phyloP scores from a whole-genome alignment of 371 early-diverging fungal species.

The Chytridium lagenaria region DNA sequence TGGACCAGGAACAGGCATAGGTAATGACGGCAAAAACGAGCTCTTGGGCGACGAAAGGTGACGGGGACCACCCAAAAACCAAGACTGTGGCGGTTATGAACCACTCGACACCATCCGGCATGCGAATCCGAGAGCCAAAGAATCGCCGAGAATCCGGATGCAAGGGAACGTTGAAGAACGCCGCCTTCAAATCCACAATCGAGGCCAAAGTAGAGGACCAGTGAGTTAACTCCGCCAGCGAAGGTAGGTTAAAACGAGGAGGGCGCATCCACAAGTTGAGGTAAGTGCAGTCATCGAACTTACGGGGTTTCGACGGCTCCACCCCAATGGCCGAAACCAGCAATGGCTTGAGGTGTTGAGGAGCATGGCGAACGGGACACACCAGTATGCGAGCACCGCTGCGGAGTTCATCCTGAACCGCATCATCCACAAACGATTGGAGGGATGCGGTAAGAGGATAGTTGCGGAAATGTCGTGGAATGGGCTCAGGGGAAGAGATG shows the following conservation, averaged over 20 bases:
- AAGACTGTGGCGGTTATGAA: neutral
- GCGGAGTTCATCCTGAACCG: neutral
- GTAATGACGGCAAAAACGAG: neutral
- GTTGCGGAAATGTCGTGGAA: neutral
- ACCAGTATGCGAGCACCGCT: neutral
- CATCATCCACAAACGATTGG: neutral
- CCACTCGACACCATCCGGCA: neutral
- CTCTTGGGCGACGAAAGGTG: neutral
- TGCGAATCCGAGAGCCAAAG: neutral
- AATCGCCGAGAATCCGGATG: slow-evolving; percentile 1
- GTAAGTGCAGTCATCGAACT: slow-evolving; percentile 13
- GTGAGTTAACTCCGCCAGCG: neutral
- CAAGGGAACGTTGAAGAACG: slow-evolving; percentile 1
- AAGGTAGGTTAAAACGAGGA: neutral
- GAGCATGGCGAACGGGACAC: neutral
- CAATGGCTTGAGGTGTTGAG: neutral
- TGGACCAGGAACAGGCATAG: neutral
- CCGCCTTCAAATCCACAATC: neutral
- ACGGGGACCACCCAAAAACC: neutral
- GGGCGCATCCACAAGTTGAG: slow-evolving; percentile 3
- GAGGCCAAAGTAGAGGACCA: neutral
- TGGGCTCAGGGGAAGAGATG: neutral
- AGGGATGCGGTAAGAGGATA: neutral
- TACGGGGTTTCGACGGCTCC: neutral
- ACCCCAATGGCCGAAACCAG: slow-evolving; percentile 8